A percentile compares a stretch with the other conserved stretches of the same genome.
These are phyloP conservation scores for Sechiopsis laciniata DNA, from an alignment of 306 rosid genomes.

Conservation along the genomic window DNA sequence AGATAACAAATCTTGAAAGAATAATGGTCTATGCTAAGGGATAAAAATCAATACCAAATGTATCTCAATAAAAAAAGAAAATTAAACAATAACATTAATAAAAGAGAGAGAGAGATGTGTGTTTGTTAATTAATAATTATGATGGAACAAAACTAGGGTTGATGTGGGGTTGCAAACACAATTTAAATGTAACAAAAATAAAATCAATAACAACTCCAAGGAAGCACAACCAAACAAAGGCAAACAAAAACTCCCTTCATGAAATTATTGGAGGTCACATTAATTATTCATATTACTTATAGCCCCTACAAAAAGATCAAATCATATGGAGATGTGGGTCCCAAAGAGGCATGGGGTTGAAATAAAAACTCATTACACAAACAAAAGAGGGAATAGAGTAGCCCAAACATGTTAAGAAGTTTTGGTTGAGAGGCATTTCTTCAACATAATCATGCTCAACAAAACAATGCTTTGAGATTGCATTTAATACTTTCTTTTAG, in stretches of 20 bases:
- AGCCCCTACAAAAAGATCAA: background rate
- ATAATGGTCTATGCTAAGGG: background rate
- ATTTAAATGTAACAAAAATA: constrained; percentile 11
- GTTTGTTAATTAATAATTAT: background rate
- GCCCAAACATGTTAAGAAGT: constrained; percentile 8
- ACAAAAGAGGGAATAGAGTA: constrained; percentile 1
- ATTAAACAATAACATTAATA: background rate
- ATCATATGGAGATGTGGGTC: constrained; percentile 6
- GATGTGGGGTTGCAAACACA: background rate
- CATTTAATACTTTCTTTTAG: background rate
- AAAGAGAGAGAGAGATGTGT: too few species aligned
- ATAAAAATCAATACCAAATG: too few species aligned
- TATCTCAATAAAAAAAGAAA: background rate
- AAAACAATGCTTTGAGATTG: background rate
- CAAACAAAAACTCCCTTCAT: constrained; percentile 13
- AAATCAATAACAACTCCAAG: constrained; percentile 12
- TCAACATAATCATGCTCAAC: background rate
- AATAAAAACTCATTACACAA: background rate
- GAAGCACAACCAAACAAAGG: constrained; percentile 21
- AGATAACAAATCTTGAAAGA: background rate
- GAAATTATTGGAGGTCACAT: constrained; percentile 14
- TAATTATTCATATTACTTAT: background rate
- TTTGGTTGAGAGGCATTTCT: background rate
- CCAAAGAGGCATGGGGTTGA: constrained; percentile 2
- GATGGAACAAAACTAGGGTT: constrained; percentile 11